Conservation (phyloP, 169 alveolate species). For the Plasmodium malariae region DNA sequence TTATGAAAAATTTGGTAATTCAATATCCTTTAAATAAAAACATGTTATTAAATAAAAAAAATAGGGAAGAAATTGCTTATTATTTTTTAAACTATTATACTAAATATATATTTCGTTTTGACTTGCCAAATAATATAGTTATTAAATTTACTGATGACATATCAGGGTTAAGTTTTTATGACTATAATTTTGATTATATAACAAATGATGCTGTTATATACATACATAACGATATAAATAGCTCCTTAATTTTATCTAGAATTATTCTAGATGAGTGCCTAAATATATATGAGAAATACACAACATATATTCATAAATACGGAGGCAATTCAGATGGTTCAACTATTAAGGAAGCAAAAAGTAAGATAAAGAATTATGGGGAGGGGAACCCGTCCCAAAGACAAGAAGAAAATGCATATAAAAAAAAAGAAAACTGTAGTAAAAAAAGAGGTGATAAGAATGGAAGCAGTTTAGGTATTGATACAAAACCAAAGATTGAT, state of each 20-base stretch:
- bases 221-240: conserved; percentile 27
- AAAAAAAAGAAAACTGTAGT: not conserved
- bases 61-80: conserved; percentile 69
- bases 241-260: conserved; percentile 51
- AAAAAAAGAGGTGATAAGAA: not conserved
- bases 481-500: too few relatives aligned
- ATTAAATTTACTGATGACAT: conserved; percentile 33
- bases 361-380: not conserved
- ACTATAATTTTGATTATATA: conserved; percentile 67
- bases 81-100: conserved; percentile 72
- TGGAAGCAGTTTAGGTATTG: too few relatives aligned
- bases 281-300: conserved; percentile 61
- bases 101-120: conserved; percentile 62
- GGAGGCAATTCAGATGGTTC: conserved; percentile 39
- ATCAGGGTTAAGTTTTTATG: conserved; percentile 56
- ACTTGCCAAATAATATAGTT: conserved; percentile 53
- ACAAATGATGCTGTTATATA: conserved; percentile 41
- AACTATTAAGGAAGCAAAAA: conserved; percentile 40
- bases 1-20: conserved; percentile 47
- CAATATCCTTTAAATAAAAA: conserved; percentile 52
- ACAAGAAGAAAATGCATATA: not conserved
- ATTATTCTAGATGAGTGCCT: conserved; percentile 60
- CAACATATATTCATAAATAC: conserved; percentile 67
- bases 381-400: too few relatives aligned
- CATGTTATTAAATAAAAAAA: conserved; percentile 12